Base-by-base conservation (phyloP, 2,329 filamentous ascomycete genomes). In the Pseudogymnoascus sp. region DNA sequence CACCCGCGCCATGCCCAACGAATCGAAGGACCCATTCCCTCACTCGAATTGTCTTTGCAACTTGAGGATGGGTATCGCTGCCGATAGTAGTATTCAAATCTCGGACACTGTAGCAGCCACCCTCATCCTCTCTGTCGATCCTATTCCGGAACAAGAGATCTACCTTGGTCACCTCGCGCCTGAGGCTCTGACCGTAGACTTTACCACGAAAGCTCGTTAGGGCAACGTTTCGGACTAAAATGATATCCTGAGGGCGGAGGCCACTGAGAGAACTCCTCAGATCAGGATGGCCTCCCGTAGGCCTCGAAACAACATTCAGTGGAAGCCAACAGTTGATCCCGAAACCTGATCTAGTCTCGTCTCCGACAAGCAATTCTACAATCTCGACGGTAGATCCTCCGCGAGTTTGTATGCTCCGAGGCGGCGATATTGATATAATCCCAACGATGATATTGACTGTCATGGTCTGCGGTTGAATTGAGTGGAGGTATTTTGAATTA, bases 161-260 rank as follows among this genome's bases (percentile, higher is more conserved):
- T 25, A 93, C 78, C 66, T 82, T 85, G 3, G 90, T 93, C 69
- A 89, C 82, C 6, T 85, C 85, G 66, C 83, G 84, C 28, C 89
- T 84, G 66, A 97, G 76, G 70, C 89, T 95, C 73, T 96, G 89
- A 0, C 93, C 93, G 69, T 95, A 92, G 0, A 97, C 93, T 69
- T 84, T 87, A 56, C 85, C 84, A 61, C 83, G 82, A 73, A 93
- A 97, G 3, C 85, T 84, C 61, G 85, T 85, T 61, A 97, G 78
- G 0, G 89, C 91, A 5, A 96, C 86, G 69, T 93, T 92, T 63
- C 87, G 86, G 64, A 96, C 73, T 12, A 96, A 79, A 4, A 97
- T 79, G 1, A 96, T 84, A 71, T 97, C 91, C 69, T 89, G 88
- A 0, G 85, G 77, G 53, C 87, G 81, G 34, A 96, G 76, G 0